These are phyloP conservation scores for Malassezia nana DNA, from an alignment of 1,284 basidiomycete species.

Conservation along the genomic window DNA sequence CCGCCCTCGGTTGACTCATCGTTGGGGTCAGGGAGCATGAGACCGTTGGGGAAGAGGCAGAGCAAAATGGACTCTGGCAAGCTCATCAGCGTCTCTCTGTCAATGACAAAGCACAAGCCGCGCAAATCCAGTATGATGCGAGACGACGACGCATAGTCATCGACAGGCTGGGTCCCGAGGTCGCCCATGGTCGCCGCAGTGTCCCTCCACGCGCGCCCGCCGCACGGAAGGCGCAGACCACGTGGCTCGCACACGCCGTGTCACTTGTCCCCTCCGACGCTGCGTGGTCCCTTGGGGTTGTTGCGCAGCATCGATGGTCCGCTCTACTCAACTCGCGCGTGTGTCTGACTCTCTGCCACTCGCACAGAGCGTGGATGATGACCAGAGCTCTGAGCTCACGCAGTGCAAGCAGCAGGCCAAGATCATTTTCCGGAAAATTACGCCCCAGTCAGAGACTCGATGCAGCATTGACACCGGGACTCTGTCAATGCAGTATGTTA, in stretches of 20 bases:
- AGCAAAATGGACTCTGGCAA: constrained; percentile 91
- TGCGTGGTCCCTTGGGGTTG: not conserved
- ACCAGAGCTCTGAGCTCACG: constrained; percentile 75
- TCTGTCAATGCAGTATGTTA: constrained; percentile 75
- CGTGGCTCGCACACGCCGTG: not conserved
- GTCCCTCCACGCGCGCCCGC: not conserved
- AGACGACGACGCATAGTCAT: constrained; percentile 52
- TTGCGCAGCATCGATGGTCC: constrained; percentile 29
- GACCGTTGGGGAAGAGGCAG: constrained; percentile 92
- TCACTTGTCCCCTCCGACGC: not conserved
- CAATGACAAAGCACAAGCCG: constrained; percentile 81
- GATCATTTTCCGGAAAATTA: constrained; percentile 81
- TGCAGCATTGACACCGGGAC: constrained; percentile 94
- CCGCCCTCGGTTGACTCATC: constrained; percentile 49
- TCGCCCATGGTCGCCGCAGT: not conserved
- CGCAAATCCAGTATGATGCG: constrained; percentile 83
- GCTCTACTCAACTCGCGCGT: constrained; percentile 43
- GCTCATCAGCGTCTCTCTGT: constrained; percentile 96
- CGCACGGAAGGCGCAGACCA: not conserved
- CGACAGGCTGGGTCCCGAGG: not conserved
- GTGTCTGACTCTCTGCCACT: constrained; percentile 37
- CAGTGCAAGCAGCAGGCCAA: constrained; percentile 99
- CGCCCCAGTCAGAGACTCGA: constrained; percentile 76
- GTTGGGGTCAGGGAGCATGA: constrained; percentile 62
- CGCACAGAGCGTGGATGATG: constrained; percentile 46